Percentiles rank a stretch among this genome's conserved stretches.
Evolutionary conservation across 2,329 filamentous ascomycete species (phyloP).

Genomic region (Cytospora piceicola): DNA sequence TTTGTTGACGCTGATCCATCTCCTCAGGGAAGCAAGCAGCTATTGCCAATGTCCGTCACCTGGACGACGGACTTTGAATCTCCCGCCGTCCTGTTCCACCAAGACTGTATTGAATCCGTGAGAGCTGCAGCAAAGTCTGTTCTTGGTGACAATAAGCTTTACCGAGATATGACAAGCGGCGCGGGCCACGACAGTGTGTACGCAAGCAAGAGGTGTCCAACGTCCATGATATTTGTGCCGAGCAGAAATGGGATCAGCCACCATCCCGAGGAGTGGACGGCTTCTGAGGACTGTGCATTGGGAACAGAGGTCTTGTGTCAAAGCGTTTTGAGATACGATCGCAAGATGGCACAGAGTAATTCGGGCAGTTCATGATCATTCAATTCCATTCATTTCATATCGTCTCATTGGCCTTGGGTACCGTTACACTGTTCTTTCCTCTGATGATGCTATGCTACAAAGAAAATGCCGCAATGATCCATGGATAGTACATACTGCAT

Average conservation of each 20-base stretch:
- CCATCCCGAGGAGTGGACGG: conserved; percentile 65
- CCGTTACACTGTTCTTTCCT: neutral
- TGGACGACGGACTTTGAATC: conserved; percentile 67
- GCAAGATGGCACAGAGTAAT: conserved; percentile 1
- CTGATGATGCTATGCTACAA: neutral
- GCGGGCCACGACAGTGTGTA: conserved; percentile 59
- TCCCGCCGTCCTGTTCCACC: conserved; percentile 66
- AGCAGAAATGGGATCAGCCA: conserved; percentile 67
- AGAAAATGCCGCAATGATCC: neutral
- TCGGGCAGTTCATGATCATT: neutral
- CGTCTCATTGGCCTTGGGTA: neutral
- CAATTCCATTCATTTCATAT: neutral
- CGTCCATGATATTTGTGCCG: conserved; percentile 70
- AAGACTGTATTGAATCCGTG: conserved; percentile 69
- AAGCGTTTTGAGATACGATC: conserved; percentile 46
- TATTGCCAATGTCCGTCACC: conserved; percentile 52
- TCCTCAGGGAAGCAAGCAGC: conserved; percentile 32
- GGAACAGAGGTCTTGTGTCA: conserved; percentile 56
- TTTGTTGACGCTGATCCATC: conserved; percentile 47
- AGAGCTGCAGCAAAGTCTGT: conserved; percentile 61
- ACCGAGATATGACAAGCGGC: conserved; percentile 46
- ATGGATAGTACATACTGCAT: too few species aligned
- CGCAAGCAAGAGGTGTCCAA: conserved; percentile 61
- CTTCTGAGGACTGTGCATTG: conserved; percentile 60
- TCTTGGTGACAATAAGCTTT: conserved; percentile 52